phyloP scores from a whole-genome alignment of 2,329 filamentous ascomycete species.

The Tolypocladium ovalisporum region DNA sequence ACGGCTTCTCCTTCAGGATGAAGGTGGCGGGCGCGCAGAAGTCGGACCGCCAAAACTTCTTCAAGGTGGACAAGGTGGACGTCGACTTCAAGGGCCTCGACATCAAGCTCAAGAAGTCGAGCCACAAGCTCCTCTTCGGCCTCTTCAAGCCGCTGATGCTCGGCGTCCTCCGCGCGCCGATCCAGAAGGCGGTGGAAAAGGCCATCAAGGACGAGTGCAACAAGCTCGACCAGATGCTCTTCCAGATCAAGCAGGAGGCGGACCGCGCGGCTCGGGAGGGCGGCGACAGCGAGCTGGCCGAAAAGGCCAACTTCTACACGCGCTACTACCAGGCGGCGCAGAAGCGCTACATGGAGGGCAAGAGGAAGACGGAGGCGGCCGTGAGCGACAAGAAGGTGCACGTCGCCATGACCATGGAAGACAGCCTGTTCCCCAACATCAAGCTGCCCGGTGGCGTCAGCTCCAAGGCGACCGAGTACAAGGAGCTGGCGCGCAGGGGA shows the following conservation, averaged over 20 bases:
- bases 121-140: conserved; percentile 81
- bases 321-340: conserved; percentile 71
- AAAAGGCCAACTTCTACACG: conserved; percentile 73
- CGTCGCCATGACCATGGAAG: conserved; percentile 51
- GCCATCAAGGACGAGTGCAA: conserved; percentile 75
- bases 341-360: conserved; percentile 61
- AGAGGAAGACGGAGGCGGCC: conserved; percentile 60
- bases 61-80: conserved; percentile 85
- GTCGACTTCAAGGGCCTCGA: conserved; percentile 73
- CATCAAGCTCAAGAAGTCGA: conserved; percentile 89
- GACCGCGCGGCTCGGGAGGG: conserved; percentile 55
- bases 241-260: conserved; percentile 72
- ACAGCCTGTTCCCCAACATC: conserved; percentile 82
- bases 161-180: conserved; percentile 69
- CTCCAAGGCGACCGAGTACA: conserved; percentile 89
- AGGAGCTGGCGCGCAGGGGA: conserved; percentile 74
- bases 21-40: conserved; percentile 73
- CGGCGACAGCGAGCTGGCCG: conserved; percentile 47
- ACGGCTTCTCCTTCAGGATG: conserved; percentile 85
- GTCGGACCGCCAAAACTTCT: conserved; percentile 69
- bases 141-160: conserved; percentile 82
- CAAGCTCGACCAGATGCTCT: conserved; percentile 62
- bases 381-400: conserved; percentile 58
- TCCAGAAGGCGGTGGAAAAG: conserved; percentile 84
- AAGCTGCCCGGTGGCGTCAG: conserved; percentile 74